A percentile compares a stretch with the other conserved stretches of the same genome.
These are phyloP conservation scores for Diplodia scrobiculata DNA, from an alignment of 2,329 filamentous ascomycete genomes.

Conservation along the genomic window DNA sequence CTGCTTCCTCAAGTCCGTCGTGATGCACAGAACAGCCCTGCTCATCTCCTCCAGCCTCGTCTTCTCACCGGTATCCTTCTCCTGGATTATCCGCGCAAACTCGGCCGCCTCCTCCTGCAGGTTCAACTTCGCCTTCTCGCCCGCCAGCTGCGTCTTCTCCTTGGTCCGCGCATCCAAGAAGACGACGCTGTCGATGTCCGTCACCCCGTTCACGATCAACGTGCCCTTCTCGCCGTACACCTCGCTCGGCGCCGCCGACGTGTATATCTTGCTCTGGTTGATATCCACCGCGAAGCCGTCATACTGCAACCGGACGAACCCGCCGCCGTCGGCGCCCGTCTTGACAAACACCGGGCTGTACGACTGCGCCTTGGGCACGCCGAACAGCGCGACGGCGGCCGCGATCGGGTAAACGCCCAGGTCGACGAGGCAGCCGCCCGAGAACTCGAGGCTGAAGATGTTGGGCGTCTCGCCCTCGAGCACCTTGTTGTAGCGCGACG, in stretches of 20 bases:
- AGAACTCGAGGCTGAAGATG: conserved; percentile 53
- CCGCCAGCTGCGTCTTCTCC: conserved; percentile 44
- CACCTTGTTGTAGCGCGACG: conserved; percentile 51
- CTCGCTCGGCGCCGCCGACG: conserved; percentile 49
- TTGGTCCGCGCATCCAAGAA: conserved; percentile 51
- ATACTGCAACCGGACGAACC: conserved; percentile 50
- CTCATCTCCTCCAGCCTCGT: conserved; percentile 48
- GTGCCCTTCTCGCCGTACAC: conserved; percentile 54
- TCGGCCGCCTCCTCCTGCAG: conserved; percentile 53
- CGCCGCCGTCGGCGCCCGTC: conserved; percentile 53
- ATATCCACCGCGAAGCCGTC: conserved; percentile 49
- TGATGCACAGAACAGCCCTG: conserved; percentile 47
- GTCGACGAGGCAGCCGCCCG: conserved; percentile 53
- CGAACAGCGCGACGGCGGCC: conserved; percentile 53
- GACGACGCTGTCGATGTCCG: conserved; percentile 49
- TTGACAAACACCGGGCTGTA: conserved; percentile 50
- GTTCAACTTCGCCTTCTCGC: conserved; percentile 48
- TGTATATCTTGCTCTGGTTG: conserved; percentile 51
- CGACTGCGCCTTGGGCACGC: conserved; percentile 45
- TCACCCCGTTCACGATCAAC: conserved; percentile 48
- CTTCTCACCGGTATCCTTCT: conserved; percentile 44
- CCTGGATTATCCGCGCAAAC: conserved; percentile 49
- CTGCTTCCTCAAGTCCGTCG: conserved; percentile 49
- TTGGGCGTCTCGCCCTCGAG: conserved; percentile 52
- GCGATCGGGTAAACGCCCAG: conserved; percentile 54